phyloP scores from a whole-genome alignment of 73 alveolate species.

The Halteria grandinella region DNA sequence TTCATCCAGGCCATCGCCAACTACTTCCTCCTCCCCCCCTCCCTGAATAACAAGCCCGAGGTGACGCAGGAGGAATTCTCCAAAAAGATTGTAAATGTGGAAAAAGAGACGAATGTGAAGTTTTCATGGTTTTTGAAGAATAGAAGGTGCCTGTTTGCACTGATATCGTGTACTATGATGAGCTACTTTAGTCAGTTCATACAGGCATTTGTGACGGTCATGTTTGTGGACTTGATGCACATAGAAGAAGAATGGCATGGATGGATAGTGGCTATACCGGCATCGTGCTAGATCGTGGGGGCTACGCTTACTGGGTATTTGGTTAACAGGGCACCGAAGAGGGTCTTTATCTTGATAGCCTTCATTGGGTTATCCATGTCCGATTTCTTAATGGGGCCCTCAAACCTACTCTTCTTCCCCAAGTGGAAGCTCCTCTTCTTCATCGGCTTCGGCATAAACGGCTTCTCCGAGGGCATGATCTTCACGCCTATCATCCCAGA shows the following conservation, averaged over 20 bases:
- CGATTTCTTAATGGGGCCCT: slow-evolving; percentile 21
- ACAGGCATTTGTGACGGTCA: slow-evolving; percentile 8
- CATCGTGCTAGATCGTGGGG: slow-evolving; percentile 9
- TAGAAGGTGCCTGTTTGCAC: slow-evolving; percentile 20
- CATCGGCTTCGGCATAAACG: slow-evolving; percentile 11
- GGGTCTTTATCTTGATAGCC: slow-evolving; percentile 8
- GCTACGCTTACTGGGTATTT: neutral
- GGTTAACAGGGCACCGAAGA: slow-evolving; percentile 5
- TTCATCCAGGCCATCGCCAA: neutral
- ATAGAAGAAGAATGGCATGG: neutral
- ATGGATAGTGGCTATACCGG: slow-evolving; percentile 29
- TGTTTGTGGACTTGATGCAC: neutral
- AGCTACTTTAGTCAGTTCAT: slow-evolving; percentile 7
- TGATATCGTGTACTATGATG: neutral
- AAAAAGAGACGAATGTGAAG: neutral
- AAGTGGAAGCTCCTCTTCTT: slow-evolving; percentile 5
- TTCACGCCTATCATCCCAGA: slow-evolving; percentile 41
- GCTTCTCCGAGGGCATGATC: slow-evolving; percentile 17
- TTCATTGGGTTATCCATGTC: neutral
- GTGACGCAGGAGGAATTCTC: neutral
- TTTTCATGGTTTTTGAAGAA: neutral
- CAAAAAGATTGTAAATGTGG: neutral
- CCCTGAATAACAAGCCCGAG: no score
- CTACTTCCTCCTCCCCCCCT: neutral
- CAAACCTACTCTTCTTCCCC: slow-evolving; percentile 6